Conservation (phyloP, 768 basidiomycete genomes). For the Russula compacta region DNA sequence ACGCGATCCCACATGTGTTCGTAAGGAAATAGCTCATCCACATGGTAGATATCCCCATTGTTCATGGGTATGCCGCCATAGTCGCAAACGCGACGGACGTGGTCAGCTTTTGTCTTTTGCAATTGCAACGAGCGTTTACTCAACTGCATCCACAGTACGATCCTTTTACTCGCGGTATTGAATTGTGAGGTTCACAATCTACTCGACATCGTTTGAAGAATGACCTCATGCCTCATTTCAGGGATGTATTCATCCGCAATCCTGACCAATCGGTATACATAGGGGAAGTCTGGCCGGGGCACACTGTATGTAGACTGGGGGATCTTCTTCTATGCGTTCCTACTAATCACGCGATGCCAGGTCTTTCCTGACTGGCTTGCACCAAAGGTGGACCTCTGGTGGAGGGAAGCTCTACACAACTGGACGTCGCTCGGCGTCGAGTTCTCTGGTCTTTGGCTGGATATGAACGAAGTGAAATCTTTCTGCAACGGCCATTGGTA, state of each 20-base stretch:
- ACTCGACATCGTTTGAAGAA: neutral
- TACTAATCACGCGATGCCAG: constrained; percentile 22
- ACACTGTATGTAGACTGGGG: constrained; percentile 36
- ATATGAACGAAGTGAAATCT: constrained; percentile 61
- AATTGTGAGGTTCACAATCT: constrained; percentile 34
- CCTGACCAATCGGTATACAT: constrained; percentile 63
- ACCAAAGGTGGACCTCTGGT: constrained; percentile 43
- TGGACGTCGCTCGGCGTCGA: constrained; percentile 45
- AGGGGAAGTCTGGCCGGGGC: constrained; percentile 74
- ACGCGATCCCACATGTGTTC: constrained; percentile 2
- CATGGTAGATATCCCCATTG: constrained; percentile 53
- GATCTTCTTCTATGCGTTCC: neutral
- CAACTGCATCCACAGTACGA: constrained; percentile 40
- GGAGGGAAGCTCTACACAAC: constrained; percentile 51
- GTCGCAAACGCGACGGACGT: constrained; percentile 51
- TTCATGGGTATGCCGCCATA: constrained; percentile 53
- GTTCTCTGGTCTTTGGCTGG: constrained; percentile 61
- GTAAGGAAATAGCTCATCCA: neutral
- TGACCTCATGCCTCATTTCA: constrained; percentile 21
- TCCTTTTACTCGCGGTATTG: constrained; percentile 54
- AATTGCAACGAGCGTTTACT: neutral
- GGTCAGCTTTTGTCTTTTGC: constrained; percentile 32
- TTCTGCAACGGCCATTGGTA: constrained; percentile 47
- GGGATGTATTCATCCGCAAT: constrained; percentile 67
- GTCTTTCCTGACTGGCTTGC: constrained; percentile 58